A percentile compares a stretch with the other conserved stretches of the same genome.
Conservation (phyloP, 2,329 filamentous ascomycete genomes). For the Ascochyta lentis region DNA sequence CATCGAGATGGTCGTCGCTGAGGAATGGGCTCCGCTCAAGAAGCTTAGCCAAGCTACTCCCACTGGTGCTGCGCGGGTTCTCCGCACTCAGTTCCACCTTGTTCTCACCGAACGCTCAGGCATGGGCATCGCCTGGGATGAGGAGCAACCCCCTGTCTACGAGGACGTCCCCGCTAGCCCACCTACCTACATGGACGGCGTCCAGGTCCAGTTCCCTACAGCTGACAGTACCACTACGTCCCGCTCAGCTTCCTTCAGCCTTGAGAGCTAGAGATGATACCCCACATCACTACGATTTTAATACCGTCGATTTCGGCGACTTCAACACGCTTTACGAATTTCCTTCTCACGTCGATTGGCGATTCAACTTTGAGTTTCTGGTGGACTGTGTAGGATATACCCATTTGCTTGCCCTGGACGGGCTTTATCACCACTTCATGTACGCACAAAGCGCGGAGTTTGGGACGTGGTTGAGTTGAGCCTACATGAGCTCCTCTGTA, state of each 20-base stretch:
- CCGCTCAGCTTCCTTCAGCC: slow-evolving; percentile 35
- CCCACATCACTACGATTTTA: slow-evolving; percentile 6
- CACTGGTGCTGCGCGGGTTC: slow-evolving; percentile 86
- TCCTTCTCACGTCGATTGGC: slow-evolving; percentile 27
- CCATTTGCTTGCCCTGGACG: slow-evolving; percentile 17
- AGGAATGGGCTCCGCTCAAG: slow-evolving; percentile 78
- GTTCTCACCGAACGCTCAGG: slow-evolving; percentile 83
- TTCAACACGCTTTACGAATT: slow-evolving; percentile 25
- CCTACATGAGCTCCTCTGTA: slow-evolving; percentile 21
- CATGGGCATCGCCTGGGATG: slow-evolving; percentile 94
- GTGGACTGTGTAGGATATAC: slow-evolving; percentile 38
- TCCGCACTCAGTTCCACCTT: slow-evolving; percentile 89
- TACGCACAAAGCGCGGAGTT: slow-evolving; percentile 12
- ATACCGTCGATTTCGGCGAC: slow-evolving; percentile 7
- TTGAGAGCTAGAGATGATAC: slow-evolving; percentile 20
- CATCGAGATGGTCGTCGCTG: slow-evolving; percentile 91
- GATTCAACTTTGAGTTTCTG: slow-evolving; percentile 25
- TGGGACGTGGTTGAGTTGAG: slow-evolving; percentile 18
- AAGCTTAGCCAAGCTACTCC: slow-evolving; percentile 78
- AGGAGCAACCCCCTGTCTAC: slow-evolving; percentile 92
- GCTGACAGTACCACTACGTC: slow-evolving; percentile 48
- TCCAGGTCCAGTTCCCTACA: slow-evolving; percentile 29
- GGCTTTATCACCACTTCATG: slow-evolving; percentile 6
- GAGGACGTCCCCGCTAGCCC: slow-evolving; percentile 90
- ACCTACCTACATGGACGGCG: slow-evolving; percentile 60